Percentiles rank a stretch among this genome's conserved stretches.
These are phyloP conservation scores for Lophiotrema nucula DNA, from an alignment of 495 filamentous ascomycete species.

Conservation along the genomic window DNA sequence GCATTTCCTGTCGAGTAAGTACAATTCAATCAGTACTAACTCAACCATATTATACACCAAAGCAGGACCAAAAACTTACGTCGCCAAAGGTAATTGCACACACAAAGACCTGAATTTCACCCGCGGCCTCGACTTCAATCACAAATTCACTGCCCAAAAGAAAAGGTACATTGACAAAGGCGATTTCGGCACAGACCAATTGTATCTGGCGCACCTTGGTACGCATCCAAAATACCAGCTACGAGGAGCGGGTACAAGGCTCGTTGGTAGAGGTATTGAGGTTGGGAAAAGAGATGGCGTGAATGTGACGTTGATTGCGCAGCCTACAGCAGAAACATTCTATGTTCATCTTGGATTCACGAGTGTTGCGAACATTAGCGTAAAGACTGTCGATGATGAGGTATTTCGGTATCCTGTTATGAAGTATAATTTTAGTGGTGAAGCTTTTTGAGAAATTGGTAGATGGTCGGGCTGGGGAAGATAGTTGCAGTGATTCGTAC, in stretches of 20 bases:
- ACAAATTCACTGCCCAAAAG: neutral
- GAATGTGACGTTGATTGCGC: slow-evolving; percentile 7
- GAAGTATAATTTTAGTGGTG: slow-evolving; percentile 20
- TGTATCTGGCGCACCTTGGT: neutral
- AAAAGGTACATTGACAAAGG: neutral
- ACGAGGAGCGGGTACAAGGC: neutral
- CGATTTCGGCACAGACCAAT: neutral
- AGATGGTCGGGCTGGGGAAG: too few species aligned
- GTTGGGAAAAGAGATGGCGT: neutral
- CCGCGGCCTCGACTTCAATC: neutral
- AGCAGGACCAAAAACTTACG: too few species aligned
- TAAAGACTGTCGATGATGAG: neutral
- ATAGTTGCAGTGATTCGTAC: too few species aligned
- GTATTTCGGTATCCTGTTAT: neutral
- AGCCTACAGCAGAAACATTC: neutral
- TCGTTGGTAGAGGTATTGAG: neutral
- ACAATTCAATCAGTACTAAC: too few species aligned
- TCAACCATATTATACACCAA: too few species aligned
- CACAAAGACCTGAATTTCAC: neutral
- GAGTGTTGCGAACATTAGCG: neutral
- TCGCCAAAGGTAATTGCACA: neutral
- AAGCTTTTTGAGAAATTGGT: too few species aligned
- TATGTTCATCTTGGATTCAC: neutral
- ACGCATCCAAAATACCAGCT: slow-evolving; percentile 3
- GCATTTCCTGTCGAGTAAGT: neutral